phyloP scores from a whole-genome alignment of 768 basidiomycete species.

The Russula brevipes region DNA sequence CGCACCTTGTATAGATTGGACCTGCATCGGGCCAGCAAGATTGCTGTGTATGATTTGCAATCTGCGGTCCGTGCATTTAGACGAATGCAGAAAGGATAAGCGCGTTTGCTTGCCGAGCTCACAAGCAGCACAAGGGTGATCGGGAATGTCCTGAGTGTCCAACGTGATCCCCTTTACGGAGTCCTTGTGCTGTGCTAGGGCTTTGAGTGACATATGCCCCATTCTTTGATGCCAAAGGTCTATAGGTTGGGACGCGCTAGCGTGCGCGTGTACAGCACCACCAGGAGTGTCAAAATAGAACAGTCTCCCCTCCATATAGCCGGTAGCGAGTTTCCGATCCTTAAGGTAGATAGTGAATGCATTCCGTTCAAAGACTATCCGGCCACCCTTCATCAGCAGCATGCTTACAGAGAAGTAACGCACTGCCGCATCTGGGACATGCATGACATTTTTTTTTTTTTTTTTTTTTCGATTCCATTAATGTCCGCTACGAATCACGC shows the following conservation, averaged over 20 bases:
- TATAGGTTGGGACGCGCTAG: fast-evolving
- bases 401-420: background rate
- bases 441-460: background rate
- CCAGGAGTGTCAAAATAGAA: background rate
- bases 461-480: no score
- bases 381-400: background rate
- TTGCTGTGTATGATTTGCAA: background rate
- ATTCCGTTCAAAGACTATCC: background rate
- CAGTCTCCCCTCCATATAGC: background rate
- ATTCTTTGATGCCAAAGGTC: background rate
- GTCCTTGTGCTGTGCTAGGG: background rate
- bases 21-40: background rate
- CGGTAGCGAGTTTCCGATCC: background rate
- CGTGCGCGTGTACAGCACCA: background rate
- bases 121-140: background rate
- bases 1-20: background rate
- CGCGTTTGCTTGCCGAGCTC: background rate
- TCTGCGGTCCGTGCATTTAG: background rate
- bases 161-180: background rate
- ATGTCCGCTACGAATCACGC: no score
- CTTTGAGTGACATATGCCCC: background rate
- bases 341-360: background rate
- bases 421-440: background rate
- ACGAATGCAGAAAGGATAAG: background rate
- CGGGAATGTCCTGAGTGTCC: no score